phyloP scores from a whole-genome alignment of 2,329 filamentous ascomycete genomes.

The Hawksworthiomyces lignivorus region DNA sequence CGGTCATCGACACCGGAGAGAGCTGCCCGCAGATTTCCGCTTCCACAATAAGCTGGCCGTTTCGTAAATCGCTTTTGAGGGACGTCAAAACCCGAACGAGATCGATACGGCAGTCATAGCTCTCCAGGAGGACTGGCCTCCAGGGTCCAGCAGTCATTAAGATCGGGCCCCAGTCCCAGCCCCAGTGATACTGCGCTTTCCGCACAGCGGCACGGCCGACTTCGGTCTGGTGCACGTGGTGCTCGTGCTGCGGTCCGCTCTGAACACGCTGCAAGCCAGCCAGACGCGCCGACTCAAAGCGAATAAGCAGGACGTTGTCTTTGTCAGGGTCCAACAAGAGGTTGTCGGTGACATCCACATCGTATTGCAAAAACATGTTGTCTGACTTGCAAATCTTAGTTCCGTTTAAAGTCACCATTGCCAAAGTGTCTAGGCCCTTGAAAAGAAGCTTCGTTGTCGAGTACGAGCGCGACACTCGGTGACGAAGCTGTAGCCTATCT shows the following conservation, averaged over 20 bases:
- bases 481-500: too few species aligned
- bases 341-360: conserved; percentile 41
- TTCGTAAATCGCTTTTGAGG: too few species aligned
- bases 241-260: conserved; percentile 5
- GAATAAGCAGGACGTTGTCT: conserved; percentile 44
- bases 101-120: conserved; percentile 49
- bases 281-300: conserved; percentile 35
- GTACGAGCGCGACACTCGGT: too few species aligned
- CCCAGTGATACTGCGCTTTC: conserved; percentile 51
- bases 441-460: conserved; percentile 42
- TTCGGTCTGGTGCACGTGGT: conserved; percentile 12
- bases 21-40: too few species aligned
- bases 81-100: background rate
- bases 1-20: too few species aligned
- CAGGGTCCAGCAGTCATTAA: conserved; percentile 58
- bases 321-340: conserved; percentile 21
- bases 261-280: conserved; percentile 3
- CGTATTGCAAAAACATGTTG: conserved; percentile 56
- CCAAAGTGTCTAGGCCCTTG: conserved; percentile 57
- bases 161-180: conserved; percentile 64
- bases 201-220: conserved; percentile 8
- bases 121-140: conserved; percentile 58
- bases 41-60: too few species aligned
- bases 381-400: conserved; percentile 45
- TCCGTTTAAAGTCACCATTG: conserved; percentile 49